These are phyloP conservation scores for Colletotrichum trifolii DNA, from an alignment of 2,329 filamentous ascomycete species.

Conservation along the genomic window DNA sequence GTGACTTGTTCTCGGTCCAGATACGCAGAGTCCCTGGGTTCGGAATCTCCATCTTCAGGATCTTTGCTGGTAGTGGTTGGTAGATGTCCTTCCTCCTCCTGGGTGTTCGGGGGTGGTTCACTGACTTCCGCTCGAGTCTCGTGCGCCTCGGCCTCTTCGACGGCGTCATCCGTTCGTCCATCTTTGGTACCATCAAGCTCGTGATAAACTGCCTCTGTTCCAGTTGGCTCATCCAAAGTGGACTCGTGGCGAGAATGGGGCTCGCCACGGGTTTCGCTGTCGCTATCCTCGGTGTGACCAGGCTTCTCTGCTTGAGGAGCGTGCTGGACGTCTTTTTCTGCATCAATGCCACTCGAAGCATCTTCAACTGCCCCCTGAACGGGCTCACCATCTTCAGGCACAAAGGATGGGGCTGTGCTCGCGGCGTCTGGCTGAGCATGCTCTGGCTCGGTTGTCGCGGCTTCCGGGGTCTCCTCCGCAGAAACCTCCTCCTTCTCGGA, in stretches of 20 bases:
- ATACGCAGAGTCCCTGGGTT: slow-evolving; percentile 25
- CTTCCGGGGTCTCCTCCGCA: neutral
- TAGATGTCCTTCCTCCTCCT: slow-evolving; percentile 25
- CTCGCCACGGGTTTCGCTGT: too few species aligned
- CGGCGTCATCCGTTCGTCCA: slow-evolving; percentile 43
- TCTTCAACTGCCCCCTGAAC: too few species aligned
- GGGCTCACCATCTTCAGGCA: neutral
- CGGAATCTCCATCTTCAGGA: slow-evolving; percentile 30
- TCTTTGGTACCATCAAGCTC: neutral
- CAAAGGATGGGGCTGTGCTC: too few species aligned
- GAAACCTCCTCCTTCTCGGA: neutral
- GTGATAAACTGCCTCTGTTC: too few species aligned
- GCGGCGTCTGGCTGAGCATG: too few species aligned
- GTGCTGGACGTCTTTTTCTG: neutral
- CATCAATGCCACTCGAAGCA: neutral
- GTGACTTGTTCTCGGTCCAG: slow-evolving; percentile 24
- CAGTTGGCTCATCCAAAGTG: too few species aligned
- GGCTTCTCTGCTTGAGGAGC: too few species aligned
- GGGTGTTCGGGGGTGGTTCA: slow-evolving; percentile 21
- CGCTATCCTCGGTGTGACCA: too few species aligned
- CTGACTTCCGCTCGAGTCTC: slow-evolving; percentile 29
- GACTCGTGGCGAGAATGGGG: too few species aligned
- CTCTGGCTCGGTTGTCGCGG: too few species aligned
- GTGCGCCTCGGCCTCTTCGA: slow-evolving; percentile 41
- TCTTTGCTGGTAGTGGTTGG: slow-evolving; percentile 32